These are phyloP conservation scores for Pythium brachiatum DNA, from an alignment of 352 stramenopile genomes.

Conservation along the genomic window DNA sequence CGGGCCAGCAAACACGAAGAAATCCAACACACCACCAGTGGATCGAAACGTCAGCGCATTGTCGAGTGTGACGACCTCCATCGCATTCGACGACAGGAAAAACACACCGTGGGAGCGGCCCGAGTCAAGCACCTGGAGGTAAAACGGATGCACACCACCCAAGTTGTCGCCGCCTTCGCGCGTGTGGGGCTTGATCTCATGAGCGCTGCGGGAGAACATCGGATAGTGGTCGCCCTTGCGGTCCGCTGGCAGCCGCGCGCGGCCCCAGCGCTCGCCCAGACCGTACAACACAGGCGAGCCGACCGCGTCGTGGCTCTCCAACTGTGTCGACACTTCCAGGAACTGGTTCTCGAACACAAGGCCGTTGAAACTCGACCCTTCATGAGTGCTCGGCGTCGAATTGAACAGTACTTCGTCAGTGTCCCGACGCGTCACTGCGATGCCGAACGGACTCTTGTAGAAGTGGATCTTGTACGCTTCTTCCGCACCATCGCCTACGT, in stretches of 20 bases:
- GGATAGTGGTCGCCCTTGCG: slow-evolving; percentile 61
- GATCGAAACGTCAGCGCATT: slow-evolving; percentile 73
- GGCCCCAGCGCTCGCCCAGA: slow-evolving; percentile 62
- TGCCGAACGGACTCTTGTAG: slow-evolving; percentile 63
- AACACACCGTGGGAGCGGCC: slow-evolving; percentile 72
- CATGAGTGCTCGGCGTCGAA: slow-evolving; percentile 61
- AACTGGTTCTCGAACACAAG: slow-evolving; percentile 87
- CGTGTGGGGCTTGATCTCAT: slow-evolving; percentile 19
- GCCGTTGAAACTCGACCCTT: slow-evolving; percentile 43
- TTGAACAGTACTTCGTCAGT: slow-evolving; percentile 80
- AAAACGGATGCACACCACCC: slow-evolving; percentile 81
- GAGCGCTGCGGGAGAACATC: slow-evolving; percentile 40
- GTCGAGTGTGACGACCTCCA: slow-evolving; percentile 75
- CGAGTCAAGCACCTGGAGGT: slow-evolving; percentile 48
- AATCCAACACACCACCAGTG: slow-evolving; percentile 78
- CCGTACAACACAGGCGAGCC: slow-evolving; percentile 52
- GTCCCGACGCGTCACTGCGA: slow-evolving; percentile 56
- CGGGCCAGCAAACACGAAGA: slow-evolving; percentile 75
- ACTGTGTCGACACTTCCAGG: slow-evolving; percentile 77
- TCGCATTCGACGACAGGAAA: slow-evolving; percentile 79
- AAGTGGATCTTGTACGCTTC: slow-evolving; percentile 57
- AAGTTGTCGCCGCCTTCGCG: slow-evolving; percentile 61
- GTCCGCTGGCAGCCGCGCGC: slow-evolving; percentile 38
- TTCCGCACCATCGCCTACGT: neutral
- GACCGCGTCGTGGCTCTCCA: slow-evolving; percentile 28